Evolutionary conservation across 768 basidiomycete species (phyloP).

Genomic region (Rhodosporidiobolus odoratus): DNA sequence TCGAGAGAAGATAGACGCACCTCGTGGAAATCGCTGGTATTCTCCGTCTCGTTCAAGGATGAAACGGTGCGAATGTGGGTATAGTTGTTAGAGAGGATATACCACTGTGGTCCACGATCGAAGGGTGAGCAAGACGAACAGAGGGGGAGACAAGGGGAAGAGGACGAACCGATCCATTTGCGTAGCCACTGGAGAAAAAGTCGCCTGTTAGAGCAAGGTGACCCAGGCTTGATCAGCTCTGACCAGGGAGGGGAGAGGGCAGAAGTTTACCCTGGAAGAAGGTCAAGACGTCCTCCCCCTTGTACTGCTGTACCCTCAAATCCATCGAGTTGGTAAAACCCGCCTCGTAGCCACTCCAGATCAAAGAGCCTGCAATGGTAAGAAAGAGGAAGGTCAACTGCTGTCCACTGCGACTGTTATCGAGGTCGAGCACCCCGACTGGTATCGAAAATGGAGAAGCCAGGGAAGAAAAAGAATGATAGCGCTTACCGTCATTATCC

Average conservation of each 20-base stretch:
- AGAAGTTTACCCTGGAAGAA: slow-evolving; percentile 39
- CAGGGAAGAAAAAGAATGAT: not conserved
- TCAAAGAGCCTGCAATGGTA: not conserved
- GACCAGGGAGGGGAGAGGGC: not conserved
- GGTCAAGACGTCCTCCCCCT: slow-evolving; percentile 37
- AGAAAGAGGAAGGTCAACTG: not conserved
- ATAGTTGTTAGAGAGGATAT: not conserved
- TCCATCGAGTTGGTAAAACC: slow-evolving; percentile 40
- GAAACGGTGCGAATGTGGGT: not conserved
- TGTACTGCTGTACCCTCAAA: slow-evolving; percentile 31
- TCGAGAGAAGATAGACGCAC: not conserved
- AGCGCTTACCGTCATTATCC: slow-evolving; percentile 10
- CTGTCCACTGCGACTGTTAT: not conserved
- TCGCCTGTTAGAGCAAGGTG: not conserved
- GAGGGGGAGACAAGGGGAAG: not conserved
- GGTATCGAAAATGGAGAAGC: too few relatives aligned
- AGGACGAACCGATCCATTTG: slow-evolving; percentile 23
- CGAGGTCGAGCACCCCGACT: accelerated
- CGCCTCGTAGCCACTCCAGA: slow-evolving; percentile 10
- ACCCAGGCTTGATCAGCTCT: not conserved
- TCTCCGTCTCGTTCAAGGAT: slow-evolving; percentile 7
- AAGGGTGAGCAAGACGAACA: not conserved
- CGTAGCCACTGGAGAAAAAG: slow-evolving; percentile 36
- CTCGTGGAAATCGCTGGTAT: slow-evolving; percentile 36
- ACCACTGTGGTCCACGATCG: not conserved